Base-by-base conservation (phyloP, 495 filamentous ascomycete species). In the Hyaloscypha bicolor region DNA sequence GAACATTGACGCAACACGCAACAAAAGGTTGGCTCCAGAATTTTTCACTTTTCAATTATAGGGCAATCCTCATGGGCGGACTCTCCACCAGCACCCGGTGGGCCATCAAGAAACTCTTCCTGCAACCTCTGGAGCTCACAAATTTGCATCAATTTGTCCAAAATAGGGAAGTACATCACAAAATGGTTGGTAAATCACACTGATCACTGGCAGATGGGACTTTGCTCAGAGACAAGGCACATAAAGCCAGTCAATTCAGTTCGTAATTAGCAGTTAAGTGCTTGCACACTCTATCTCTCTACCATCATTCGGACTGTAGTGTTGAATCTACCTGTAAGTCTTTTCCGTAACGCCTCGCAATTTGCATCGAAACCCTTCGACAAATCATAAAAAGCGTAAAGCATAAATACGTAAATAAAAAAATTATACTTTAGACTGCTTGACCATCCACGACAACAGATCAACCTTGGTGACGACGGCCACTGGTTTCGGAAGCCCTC, bases 381-480 rank as follows among this genome's bases (percentile, higher is more conserved):
- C 29, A 63, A 63, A 32, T 63, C 60, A 21, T 52, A 51, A 52
- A 19, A 29, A 32, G n/a, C 35, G 60, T 25, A 2, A 25, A 25
- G 25, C 25, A 25, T 25, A 25, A 25, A 25, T 25, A 2, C 25
- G 25, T 25, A 25, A 25, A 25, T 25, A 53, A 58, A 55, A 6
- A 19, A 31, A 22, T 67, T 30, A 73, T 12, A 74, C 74, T 69
- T 82, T 83, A 33, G 78, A 82, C 74, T 91, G 86, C 81, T 88
- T 94, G 21, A 97, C 87, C 85, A 99, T 83, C 87, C 91, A 99
- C n/a, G 87, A 88, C 72, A 99, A 78, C 70, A 99, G 76, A 81
- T 99, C 95, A 21, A 99, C 95, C 84, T 99, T 99, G 33, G 95
- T 98, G 4, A 93, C 94, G 9, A 99, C 87, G 21, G 96, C 95